Percentiles rank a stretch among this genome's conserved stretches.
Conservation (phyloP, 768 basidiomycete genomes). For the Antrodiella citrinella region DNA sequence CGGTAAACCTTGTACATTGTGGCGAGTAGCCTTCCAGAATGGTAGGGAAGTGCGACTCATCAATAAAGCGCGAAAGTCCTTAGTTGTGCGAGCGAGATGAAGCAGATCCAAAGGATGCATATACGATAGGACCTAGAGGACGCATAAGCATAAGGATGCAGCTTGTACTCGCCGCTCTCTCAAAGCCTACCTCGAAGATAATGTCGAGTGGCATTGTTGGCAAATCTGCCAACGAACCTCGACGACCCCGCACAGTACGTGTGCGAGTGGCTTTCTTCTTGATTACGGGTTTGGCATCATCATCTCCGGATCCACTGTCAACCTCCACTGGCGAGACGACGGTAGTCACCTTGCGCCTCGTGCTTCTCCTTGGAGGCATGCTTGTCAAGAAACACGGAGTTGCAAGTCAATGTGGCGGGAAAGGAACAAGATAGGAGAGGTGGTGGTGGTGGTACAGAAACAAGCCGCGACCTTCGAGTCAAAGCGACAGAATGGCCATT, state of each 20-base stretch:
- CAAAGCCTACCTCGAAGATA: neutral
- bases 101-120: constrained; percentile 35
- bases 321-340: neutral
- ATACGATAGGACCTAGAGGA: constrained; percentile 32
- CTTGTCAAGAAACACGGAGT: neutral
- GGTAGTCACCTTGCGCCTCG: neutral
- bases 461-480: no score
- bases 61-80: constrained; percentile 27
- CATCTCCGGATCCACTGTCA: neutral
- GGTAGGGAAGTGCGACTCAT: constrained; percentile 14
- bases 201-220: neutral
- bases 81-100: constrained; percentile 29
- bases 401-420: neutral
- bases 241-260: neutral
- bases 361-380: neutral
- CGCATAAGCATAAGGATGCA: neutral
- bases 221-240: neutral
- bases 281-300: neutral
- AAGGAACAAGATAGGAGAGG: neutral
- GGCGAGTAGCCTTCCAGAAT: constrained; percentile 30
- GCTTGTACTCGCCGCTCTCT: neutral
- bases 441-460: neutral
- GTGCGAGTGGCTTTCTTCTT: neutral
- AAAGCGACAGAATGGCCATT: no score
- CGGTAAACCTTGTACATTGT: constrained; percentile 11